Evolutionary conservation across 306 rosid genomes (phyloP).

Genomic region (Senna siamea): DNA sequence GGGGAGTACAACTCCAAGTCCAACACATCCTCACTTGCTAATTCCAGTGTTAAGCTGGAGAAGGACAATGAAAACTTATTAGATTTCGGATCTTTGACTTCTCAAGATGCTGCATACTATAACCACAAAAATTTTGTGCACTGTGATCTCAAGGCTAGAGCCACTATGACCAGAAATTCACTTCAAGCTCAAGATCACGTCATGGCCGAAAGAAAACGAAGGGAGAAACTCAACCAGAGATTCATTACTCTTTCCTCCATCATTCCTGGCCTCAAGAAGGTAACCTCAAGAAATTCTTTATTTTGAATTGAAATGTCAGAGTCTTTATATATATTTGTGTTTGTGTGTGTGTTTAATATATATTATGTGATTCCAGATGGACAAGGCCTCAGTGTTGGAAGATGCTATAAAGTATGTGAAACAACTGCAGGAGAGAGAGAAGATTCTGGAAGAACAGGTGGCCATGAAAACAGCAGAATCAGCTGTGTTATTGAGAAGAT

Average conservation of each 20-base stretch:
- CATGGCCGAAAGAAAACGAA: conserved; percentile 76
- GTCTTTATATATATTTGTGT: too few species aligned
- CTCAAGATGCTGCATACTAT: too few species aligned
- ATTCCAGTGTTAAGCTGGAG: conserved; percentile 47
- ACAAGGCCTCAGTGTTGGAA: conserved; percentile 86
- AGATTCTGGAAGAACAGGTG: conserved; percentile 59
- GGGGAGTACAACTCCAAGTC: conserved; percentile 24
- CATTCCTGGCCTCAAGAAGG: conserved; percentile 91
- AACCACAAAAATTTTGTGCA: too few species aligned
- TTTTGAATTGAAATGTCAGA: too few species aligned
- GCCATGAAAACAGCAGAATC: conserved; percentile 62
- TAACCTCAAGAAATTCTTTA: too few species aligned
- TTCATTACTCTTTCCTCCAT: conserved; percentile 83
- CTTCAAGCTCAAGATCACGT: conserved; percentile 75
- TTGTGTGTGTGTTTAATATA: too few species aligned
- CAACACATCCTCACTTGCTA: conserved; percentile 35
- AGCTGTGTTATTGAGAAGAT: conserved; percentile 57
- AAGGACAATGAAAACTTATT: conserved; percentile 38
- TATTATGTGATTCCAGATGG: conserved; percentile 58
- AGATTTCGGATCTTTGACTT: conserved; percentile 34
- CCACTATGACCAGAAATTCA: conserved; percentile 11
- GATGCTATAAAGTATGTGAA: conserved; percentile 71
- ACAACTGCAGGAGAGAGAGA: conserved; percentile 60
- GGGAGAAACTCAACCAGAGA: conserved; percentile 89
- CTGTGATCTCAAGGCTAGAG: too few species aligned